phyloP scores from a whole-genome alignment of 495 filamentous ascomycete genomes.

The Apiosordaria backusii region DNA sequence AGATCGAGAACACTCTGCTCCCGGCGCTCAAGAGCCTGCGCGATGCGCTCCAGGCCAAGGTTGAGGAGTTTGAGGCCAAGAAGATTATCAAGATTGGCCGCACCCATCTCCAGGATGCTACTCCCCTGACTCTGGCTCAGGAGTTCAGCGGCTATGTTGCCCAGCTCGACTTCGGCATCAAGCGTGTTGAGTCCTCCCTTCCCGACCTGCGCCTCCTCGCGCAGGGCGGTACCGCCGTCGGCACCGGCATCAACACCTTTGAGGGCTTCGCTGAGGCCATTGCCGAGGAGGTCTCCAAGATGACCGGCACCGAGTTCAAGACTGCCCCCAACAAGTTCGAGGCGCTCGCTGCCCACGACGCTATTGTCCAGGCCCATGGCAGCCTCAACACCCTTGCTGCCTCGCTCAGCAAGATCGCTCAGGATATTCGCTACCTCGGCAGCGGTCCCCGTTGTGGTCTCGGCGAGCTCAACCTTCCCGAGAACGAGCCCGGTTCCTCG shows the following conservation, averaged over 20 bases:
- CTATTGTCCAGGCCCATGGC: constrained; percentile 89
- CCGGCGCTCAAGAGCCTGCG: constrained; percentile 79
- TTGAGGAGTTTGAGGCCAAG: constrained; percentile 76
- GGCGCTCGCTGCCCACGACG: constrained; percentile 94
- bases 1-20: constrained; percentile 80
- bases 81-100: constrained; percentile 98
- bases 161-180: constrained; percentile 85
- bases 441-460: constrained; percentile 94
- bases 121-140: constrained; percentile 91
- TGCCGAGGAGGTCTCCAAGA: constrained; percentile 81
- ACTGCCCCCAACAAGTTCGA: constrained; percentile 99
- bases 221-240: constrained; percentile 95
- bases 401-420: constrained; percentile 96
- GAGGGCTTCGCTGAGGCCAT: constrained; percentile 92
- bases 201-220: constrained; percentile 84
- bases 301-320: constrained; percentile 89
- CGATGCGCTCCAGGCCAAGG: constrained; percentile 79
- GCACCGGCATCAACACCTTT: constrained; percentile 96
- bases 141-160: constrained; percentile 98
- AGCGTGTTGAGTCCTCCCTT: constrained; percentile 76
- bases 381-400: constrained; percentile 88
- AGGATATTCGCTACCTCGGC: constrained; percentile 95
- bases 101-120: constrained; percentile 97
- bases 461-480: constrained; percentile 85
- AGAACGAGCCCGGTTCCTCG: constrained; percentile 95